Base-by-base conservation (phyloP, 192 early-diverging fungal genomes). In the Coemansia sp. region DNA sequence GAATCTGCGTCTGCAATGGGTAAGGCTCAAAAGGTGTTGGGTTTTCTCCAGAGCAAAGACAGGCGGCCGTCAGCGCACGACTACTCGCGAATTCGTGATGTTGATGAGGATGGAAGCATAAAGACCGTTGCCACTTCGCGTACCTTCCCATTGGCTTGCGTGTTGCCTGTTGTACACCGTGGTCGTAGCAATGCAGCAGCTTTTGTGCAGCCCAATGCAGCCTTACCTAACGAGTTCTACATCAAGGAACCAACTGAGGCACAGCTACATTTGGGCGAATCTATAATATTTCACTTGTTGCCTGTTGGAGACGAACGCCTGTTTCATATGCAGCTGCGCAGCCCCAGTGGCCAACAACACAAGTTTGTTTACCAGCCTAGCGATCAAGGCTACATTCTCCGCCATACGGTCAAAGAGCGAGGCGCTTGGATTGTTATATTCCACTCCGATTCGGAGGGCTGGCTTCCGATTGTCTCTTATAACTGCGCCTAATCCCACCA, bases 331-430 rank as follows among this genome's bases (percentile, higher is more conserved):
- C 76, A 83, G 60, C 67, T 83, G 53, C 65, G 78, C 44, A 73
- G 77, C 44, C 82, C 82, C 7, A 74, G 71, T 21, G 73, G 78
- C 34, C 74, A 79, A 59, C 78, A 76, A 50, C 38, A 62, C 58
- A 83, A 83, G 71, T 83, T 83, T 62, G 71, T 80, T 12, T 83
- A 83, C 61, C 77, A 83, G 71, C 82, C 82, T 2, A 69, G 67
- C 62, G 78, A 79, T 61, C 82, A 83, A 61, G 77, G 77, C 2
- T 83, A 83, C 50, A 69, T 80, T 7, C 66, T 83, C n/a, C 69
- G 73, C 7, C 77, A 80, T 49, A 61, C 77, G 0, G 74, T 83
- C 71, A 80, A 81, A 64, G 82, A 83, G 53, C 70, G 78, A 28
- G 82, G 82, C n/a, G 77, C 78, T 0, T 83, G 82, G 82, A 73